Base-by-base conservation (phyloP, 2,329 filamentous ascomycete species). In the Aspergillus aculeatus region DNA sequence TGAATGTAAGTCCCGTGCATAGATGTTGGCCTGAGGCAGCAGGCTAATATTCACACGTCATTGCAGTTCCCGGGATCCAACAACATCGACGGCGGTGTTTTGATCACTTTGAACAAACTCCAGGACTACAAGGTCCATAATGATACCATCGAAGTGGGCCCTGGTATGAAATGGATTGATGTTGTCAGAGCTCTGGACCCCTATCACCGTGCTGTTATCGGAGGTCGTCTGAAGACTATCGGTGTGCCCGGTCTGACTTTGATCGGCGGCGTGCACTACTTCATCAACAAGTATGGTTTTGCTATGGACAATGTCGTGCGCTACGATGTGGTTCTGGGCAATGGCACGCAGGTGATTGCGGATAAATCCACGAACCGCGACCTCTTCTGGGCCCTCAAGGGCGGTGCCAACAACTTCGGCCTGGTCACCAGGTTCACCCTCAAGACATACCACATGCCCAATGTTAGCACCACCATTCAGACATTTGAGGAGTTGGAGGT, bases 181-280 rank as follows among this genome's bases (percentile, higher is more conserved):
- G 68, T 74, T 1, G 70, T 73, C 57, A 23, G 54, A 1, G 68
- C 66, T 1, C 64, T 75, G 1, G 69, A 68, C 2, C 63, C 67
- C 1, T 56, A 69, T 16, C 66, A 63, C 5, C 69, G 71, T 1
- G 52, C 62, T 19, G 66, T 67, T 7, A 62, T 72, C 12, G 76
- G 75, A 5, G 75, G 73, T 7, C 68, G 76, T 6, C 60, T 69
- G 7, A 69, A 69, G 23, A 66, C 62, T 2, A 75, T 78, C 35
- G 76, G 75, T 3, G 72, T 78, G 3, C 71, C 69, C 0, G 76
- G 75, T 4, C 65, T 76, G 1, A 66, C 68, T 2, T 62, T 77
- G 1, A 75, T 75, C 41, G 75, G 75, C 41, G 74, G 75, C 4
- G 60, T 73, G 21, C 69, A 70, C 19, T 74, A 71, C 38, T 73